A percentile compares a stretch with the other conserved stretches of the same genome.
These are phyloP conservation scores for Fraxinus anomala DNA, from an alignment of 257 asterid genomes.

Conservation along the genomic window DNA sequence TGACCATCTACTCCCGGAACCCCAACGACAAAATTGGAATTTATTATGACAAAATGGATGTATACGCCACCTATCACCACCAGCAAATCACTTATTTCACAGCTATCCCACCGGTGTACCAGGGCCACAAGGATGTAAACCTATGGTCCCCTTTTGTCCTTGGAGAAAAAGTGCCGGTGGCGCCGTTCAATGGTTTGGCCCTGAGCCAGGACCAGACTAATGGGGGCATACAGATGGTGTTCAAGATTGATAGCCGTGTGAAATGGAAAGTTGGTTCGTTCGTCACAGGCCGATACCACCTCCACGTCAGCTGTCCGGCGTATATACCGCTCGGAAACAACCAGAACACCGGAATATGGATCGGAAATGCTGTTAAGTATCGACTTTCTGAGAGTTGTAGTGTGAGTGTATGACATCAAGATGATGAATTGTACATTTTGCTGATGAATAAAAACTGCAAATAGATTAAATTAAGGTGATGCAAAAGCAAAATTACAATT, in stretches of 20 bases:
- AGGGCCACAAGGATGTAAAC: constrained; percentile 72
- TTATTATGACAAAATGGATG: constrained; percentile 57
- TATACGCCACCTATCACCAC: constrained; percentile 56
- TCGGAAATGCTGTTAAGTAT: constrained; percentile 68
- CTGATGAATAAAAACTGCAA: constrained; percentile 27
- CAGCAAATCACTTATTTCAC: constrained; percentile 86
- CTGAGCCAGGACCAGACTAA: constrained; percentile 49
- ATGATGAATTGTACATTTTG: constrained; percentile 35
- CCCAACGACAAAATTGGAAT: constrained; percentile 69
- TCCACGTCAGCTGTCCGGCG: constrained; percentile 72
- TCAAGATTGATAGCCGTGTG: constrained; percentile 66
- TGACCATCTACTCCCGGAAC: constrained; percentile 73
- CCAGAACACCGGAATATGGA: constrained; percentile 41
- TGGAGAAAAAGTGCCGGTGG: constrained; percentile 70
- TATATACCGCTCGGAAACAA: constrained; percentile 53
- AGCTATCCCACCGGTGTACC: constrained; percentile 65
- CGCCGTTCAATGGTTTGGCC: constrained; percentile 70
- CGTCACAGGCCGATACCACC: constrained; percentile 61
- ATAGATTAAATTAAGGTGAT: neutral
- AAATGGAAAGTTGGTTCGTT: constrained; percentile 73
- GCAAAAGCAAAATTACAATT: neutral
- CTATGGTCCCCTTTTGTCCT: constrained; percentile 79
- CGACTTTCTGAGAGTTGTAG: constrained; percentile 58
- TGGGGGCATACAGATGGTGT: constrained; percentile 51
- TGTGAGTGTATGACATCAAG: constrained; percentile 49